A percentile compares a stretch with the other conserved stretches of the same genome.
Conservation (phyloP, 2,329 filamentous ascomycete species). For the Penicillium nordicum region DNA sequence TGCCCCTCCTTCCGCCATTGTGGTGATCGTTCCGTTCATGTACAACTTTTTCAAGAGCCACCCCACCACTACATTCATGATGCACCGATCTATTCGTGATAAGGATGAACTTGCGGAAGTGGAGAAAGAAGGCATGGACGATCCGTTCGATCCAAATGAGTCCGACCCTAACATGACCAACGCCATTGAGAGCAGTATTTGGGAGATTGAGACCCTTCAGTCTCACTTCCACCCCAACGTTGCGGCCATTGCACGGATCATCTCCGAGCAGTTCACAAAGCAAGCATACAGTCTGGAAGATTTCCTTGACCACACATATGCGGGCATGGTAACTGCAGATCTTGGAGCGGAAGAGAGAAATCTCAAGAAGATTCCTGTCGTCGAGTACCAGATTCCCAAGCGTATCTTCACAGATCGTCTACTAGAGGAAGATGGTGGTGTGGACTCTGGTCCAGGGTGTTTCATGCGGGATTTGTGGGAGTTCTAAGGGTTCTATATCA, state of each 20-base stretch:
- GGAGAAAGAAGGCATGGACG: conserved; percentile 61
- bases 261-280: conserved; percentile 97
- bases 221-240: conserved; percentile 97
- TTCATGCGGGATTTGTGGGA: conserved; percentile 40
- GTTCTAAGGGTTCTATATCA: conserved; percentile 26
- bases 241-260: conserved; percentile 86
- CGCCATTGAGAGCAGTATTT: conserved; percentile 88
- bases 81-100: conserved; percentile 71
- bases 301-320: conserved; percentile 91
- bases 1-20: conserved; percentile 83
- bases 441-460: conserved; percentile 37
- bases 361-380: conserved; percentile 78
- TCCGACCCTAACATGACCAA: conserved; percentile 77
- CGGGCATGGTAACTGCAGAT: conserved; percentile 73
- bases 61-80: conserved; percentile 90
- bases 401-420: conserved; percentile 60
- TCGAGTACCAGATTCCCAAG: conserved; percentile 94
- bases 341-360: conserved; percentile 63
- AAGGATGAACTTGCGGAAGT: conserved; percentile 57
- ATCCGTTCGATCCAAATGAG: conserved; percentile 75
- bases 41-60: conserved; percentile 93
- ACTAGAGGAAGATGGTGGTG: conserved; percentile 39
- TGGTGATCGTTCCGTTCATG: conserved; percentile 84
- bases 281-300: conserved; percentile 93
- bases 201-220: conserved; percentile 90